Conservation (phyloP, 495 filamentous ascomycete species). For the Xylaria acuta region DNA sequence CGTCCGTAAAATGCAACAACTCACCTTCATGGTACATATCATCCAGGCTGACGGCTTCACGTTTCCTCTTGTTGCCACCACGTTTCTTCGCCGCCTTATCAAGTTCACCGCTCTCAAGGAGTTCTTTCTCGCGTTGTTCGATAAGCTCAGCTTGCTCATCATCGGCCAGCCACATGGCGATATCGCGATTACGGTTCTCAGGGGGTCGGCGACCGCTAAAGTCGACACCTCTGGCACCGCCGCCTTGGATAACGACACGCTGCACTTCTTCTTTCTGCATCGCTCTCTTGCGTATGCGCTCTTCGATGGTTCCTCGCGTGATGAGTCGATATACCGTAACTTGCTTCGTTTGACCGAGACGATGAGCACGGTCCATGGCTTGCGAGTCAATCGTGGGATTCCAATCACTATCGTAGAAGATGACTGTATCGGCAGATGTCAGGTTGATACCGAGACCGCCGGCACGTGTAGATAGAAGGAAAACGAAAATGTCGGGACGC, state of each 20-base stretch:
- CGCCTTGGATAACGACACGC: constrained; percentile 95
- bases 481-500: constrained; percentile 91
- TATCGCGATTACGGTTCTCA: constrained; percentile 93
- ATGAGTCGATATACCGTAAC: constrained; percentile 98
- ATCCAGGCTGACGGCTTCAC: constrained; percentile 73
- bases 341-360: constrained; percentile 94
- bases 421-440: constrained; percentile 90
- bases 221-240: constrained; percentile 78
- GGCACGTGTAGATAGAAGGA: constrained; percentile 92
- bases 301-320: constrained; percentile 95
- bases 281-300: constrained; percentile 96
- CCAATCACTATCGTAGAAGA: constrained; percentile 99
- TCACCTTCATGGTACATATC: constrained; percentile 99
- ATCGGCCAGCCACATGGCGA: constrained; percentile 95
- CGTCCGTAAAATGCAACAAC: constrained; percentile 35
- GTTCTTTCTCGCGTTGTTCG: constrained; percentile 85
- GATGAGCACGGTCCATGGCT: constrained; percentile 98
- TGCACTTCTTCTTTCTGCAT: constrained; percentile 99
- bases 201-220: constrained; percentile 85
- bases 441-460: constrained; percentile 98
- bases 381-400: constrained; percentile 98
- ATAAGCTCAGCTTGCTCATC: constrained; percentile 92
- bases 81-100: constrained; percentile 75
- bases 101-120: constrained; percentile 65
- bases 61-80: constrained; percentile 54